A percentile compares a stretch with the other conserved stretches of the same genome.
Conservation (phyloP, 2,329 filamentous ascomycete species). For the Colletotrichum spaethianum region DNA sequence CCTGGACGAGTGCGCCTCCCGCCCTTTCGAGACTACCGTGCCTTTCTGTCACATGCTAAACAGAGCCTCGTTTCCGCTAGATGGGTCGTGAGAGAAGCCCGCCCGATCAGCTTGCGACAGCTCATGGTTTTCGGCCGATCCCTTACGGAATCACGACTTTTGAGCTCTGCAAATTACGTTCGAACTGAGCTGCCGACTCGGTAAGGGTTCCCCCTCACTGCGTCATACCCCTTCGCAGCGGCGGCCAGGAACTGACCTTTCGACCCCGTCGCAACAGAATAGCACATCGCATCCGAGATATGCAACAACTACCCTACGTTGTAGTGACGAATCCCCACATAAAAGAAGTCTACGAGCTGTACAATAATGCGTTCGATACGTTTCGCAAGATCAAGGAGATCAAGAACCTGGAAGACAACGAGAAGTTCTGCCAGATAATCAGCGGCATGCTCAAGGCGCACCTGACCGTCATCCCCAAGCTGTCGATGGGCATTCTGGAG, state of each 20-base stretch:
- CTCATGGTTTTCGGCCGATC: slow-evolving; percentile 97
- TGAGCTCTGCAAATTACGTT: slow-evolving; percentile 98
- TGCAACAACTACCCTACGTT: slow-evolving; percentile 95
- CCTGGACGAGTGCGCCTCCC: slow-evolving; percentile 71
- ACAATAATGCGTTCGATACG: slow-evolving; percentile 95
- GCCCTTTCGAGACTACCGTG: slow-evolving; percentile 4
- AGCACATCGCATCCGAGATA: slow-evolving; percentile 94
- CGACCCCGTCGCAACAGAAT: slow-evolving; percentile 68
- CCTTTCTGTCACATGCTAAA: slow-evolving; percentile 37
- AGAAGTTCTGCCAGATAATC: slow-evolving; percentile 85
- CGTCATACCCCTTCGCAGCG: background rate
- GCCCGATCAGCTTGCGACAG: slow-evolving; percentile 96
- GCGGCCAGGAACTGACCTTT: slow-evolving; percentile 15
- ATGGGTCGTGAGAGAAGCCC: slow-evolving; percentile 93
- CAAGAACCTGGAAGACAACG: slow-evolving; percentile 89
- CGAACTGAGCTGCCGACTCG: slow-evolving; percentile 92
- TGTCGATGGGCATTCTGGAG: slow-evolving; percentile 95
- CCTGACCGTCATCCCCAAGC: slow-evolving; percentile 91
- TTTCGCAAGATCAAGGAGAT: slow-evolving; percentile 89
- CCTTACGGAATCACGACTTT: slow-evolving; percentile 87
- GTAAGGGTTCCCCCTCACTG: slow-evolving; percentile 56
- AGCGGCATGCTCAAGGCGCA: slow-evolving; percentile 87
- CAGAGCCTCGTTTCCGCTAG: slow-evolving; percentile 60
- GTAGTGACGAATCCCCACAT: slow-evolving; percentile 97
- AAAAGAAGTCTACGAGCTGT: slow-evolving; percentile 94